Percentiles rank a stretch among this genome's conserved stretches.
Evolutionary conservation across 345 rosid genomes (phyloP).

Genomic region (Linum trigynum): DNA sequence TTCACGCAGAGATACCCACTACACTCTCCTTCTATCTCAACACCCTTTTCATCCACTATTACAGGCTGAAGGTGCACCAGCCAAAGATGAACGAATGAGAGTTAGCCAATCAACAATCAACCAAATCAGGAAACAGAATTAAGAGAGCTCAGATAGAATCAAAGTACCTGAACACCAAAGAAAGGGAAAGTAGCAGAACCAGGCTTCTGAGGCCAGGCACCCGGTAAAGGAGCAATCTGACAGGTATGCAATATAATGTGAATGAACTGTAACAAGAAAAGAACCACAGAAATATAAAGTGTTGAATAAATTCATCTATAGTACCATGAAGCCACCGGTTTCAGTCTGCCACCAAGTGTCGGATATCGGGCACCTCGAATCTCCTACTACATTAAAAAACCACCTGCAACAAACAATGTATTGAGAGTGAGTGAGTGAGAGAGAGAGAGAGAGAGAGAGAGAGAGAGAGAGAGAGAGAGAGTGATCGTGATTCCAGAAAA

Average conservation of each 20-base stretch:
- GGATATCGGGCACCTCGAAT: conserved; percentile 84
- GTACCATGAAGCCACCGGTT: conserved; percentile 97
- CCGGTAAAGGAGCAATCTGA: conserved; percentile 95
- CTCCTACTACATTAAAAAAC: conserved; percentile 89
- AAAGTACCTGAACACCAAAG: conserved; percentile 91
- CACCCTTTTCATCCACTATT: conserved; percentile 94
- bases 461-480: background rate
- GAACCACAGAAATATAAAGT: background rate
- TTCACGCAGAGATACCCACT: conserved; percentile 86
- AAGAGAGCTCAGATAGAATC: conserved; percentile 3
- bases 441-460: background rate
- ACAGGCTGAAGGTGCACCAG: conserved; percentile 47
- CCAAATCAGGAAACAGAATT: background rate
- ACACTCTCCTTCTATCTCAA: conserved; percentile 89
- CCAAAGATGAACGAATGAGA: conserved; percentile 11
- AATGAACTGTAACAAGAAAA: background rate
- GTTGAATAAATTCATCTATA: background rate
- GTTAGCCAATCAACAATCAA: background rate
- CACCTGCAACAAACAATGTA: conserved; percentile 43
- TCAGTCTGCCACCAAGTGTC: conserved; percentile 99
- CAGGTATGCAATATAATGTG: conserved; percentile 7
- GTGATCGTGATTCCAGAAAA: background rate
- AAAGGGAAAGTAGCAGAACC: conserved; percentile 99
- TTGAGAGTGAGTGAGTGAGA: conserved; percentile 2
- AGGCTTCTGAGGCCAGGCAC: conserved; percentile 99